These are phyloP conservation scores for Malus sylvestris DNA, from an alignment of 306 rosid species.

Conservation along the genomic window DNA sequence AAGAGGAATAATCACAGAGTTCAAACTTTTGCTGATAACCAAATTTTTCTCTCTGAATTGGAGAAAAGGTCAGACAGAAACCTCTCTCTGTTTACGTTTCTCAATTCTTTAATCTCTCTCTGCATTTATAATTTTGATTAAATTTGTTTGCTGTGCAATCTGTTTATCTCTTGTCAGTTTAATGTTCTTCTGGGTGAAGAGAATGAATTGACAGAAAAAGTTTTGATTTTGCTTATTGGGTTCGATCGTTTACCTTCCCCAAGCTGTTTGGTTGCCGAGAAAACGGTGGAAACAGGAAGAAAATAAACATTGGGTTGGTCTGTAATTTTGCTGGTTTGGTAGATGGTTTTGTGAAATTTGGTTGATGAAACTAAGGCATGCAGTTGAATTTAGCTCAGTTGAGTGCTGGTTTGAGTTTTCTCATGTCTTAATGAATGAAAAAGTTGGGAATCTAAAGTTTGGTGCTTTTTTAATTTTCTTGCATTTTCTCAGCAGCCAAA, in stretches of 20 bases:
- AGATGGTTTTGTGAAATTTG: constrained; percentile 13
- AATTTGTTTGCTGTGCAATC: neutral
- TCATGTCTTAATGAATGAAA: constrained; percentile 2
- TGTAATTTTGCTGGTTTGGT: constrained; percentile 11
- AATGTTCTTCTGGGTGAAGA: constrained; percentile 19
- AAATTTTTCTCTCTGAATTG: constrained; percentile 56
- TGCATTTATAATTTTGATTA: constrained; percentile 10
- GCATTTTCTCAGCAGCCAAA: constrained; percentile 36
- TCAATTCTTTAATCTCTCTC: neutral
- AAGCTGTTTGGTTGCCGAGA: constrained; percentile 46
- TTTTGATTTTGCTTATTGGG: constrained; percentile 23
- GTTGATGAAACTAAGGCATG: constrained; percentile 25
- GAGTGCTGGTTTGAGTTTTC: constrained; percentile 27
- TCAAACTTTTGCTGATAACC: constrained; percentile 40
- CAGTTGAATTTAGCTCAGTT: constrained; percentile 43
- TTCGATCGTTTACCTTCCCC: constrained; percentile 24
- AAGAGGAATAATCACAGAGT: constrained; percentile 15
- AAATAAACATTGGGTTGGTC: constrained; percentile 5
- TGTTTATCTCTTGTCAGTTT: constrained; percentile 16
- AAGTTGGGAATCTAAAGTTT: constrained; percentile 2
- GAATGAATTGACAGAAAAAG: constrained; percentile 16
- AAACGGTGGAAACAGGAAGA: constrained; percentile 31
- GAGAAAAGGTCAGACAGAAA: constrained; percentile 55
- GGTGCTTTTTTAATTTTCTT: constrained; percentile 17
- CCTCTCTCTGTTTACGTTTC: constrained; percentile 2